Percentiles rank a stretch among this genome's conserved stretches.
Conservation (phyloP, 2,329 filamentous ascomycete genomes). For the Raffaelea arxii region DNA sequence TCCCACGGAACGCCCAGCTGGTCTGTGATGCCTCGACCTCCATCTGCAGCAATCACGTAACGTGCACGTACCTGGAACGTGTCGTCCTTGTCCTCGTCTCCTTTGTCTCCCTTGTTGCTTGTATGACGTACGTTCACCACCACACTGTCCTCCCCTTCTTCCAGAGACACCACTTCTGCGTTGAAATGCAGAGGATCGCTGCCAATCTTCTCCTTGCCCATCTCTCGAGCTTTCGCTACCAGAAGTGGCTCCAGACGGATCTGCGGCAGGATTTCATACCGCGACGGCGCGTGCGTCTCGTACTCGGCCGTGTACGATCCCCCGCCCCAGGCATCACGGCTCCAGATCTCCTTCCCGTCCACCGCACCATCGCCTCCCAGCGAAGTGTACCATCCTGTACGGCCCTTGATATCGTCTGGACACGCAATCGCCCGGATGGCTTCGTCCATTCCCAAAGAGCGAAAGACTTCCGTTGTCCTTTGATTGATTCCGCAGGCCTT, state of each 20-base stretch:
- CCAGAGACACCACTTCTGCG: neutral
- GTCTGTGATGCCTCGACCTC: slow-evolving; percentile 1
- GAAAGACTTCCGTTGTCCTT: slow-evolving; percentile 3
- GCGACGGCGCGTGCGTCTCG: neutral
- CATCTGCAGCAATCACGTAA: neutral
- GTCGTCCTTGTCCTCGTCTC: no score
- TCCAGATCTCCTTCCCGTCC: slow-evolving; percentile 1
- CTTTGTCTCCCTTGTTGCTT: no score
- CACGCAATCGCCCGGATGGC: neutral
- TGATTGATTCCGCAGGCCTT: slow-evolving; percentile 12
- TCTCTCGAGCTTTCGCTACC: neutral
- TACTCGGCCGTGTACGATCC: neutral
- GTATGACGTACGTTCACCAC: neutral
- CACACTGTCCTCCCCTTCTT: neutral
- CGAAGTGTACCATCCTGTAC: neutral
- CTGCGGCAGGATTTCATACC: slow-evolving; percentile 1
- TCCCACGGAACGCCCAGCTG: slow-evolving; percentile 1
- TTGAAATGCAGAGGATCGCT: neutral
- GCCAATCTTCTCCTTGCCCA: neutral
- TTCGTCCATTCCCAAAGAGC: slow-evolving; percentile 1
- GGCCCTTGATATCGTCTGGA: slow-evolving; percentile 1
- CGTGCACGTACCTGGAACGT: neutral
- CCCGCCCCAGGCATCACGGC: slow-evolving; percentile 2
- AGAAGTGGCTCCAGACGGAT: slow-evolving; percentile 1
- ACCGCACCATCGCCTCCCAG: neutral